Evolutionary conservation across 1,139 yeast species (phyloP).

Genomic region (Magnusiomyces paraingens): DNA sequence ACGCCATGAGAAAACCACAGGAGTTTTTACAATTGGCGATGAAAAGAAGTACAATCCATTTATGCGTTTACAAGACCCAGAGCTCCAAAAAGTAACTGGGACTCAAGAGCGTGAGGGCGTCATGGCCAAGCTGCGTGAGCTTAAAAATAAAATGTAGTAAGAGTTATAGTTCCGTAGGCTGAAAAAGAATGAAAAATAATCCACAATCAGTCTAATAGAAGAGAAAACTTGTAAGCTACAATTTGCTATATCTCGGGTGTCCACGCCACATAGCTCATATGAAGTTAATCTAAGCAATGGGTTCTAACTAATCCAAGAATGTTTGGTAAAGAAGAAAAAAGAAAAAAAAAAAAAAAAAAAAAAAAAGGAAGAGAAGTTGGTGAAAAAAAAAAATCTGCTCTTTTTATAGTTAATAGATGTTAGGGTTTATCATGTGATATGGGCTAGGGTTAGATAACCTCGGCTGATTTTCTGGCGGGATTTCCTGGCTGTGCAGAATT

Average conservation of each 20-base stretch:
- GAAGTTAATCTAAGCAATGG: constrained; percentile 37
- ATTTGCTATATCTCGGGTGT: constrained; percentile 56
- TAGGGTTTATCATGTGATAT: background rate
- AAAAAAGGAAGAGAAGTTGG: no score
- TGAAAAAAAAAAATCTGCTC: background rate
- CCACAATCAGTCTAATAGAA: background rate
- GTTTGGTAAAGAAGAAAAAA: constrained; percentile 23
- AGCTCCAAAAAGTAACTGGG: constrained; percentile 44
- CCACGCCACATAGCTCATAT: constrained; percentile 47
- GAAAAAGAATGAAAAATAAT: background rate
- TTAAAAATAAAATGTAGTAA: constrained; percentile 53
- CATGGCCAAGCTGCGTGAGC: constrained; percentile 59
- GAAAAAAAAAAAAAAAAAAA: constrained; percentile 11
- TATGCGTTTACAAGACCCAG: constrained; percentile 63
- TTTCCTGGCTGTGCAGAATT: background rate
- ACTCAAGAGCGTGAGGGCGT: constrained; percentile 43
- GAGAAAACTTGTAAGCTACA: background rate
- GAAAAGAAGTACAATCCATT: constrained; percentile 84
- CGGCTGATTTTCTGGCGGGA: background rate
- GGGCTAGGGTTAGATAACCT: background rate
- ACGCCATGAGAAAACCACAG: constrained; percentile 68
- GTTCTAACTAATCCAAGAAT: constrained; percentile 57
- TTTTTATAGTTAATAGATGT: background rate
- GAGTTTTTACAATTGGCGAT: constrained; percentile 75
- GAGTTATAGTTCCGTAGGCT: background rate